These are phyloP conservation scores for Dactylonectria macrodidyma DNA, from an alignment of 2,329 filamentous ascomycete species.

Conservation along the genomic window DNA sequence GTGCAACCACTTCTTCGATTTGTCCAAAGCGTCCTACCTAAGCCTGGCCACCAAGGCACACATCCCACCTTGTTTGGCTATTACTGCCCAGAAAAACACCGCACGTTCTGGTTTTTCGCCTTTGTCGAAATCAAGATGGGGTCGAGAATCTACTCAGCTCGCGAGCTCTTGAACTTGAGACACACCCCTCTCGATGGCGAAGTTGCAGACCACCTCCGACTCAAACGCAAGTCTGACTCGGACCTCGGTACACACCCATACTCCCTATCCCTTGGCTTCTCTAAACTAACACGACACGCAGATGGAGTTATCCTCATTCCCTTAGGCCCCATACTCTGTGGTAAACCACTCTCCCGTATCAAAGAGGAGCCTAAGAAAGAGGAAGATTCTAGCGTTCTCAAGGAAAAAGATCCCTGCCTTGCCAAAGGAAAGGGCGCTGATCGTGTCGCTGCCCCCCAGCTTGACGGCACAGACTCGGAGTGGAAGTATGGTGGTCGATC, in stretches of 20 bases:
- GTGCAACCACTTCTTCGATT: conserved; percentile 54
- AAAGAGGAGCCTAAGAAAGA: conserved; percentile 1
- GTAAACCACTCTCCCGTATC: conserved; percentile 49
- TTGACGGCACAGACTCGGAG: conserved; percentile 59
- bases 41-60: conserved; percentile 36
- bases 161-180: conserved; percentile 60
- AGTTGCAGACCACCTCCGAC: conserved; percentile 48
- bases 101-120: conserved; percentile 59
- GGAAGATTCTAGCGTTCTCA: conserved; percentile 23
- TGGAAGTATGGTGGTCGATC: conserved; percentile 63
- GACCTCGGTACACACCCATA: conserved; percentile 57
- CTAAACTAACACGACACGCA: conserved; percentile 35
- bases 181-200: conserved; percentile 45
- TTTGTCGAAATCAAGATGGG: conserved; percentile 59
- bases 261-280: background rate
- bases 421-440: conserved; percentile 9
- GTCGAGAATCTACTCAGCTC: conserved; percentile 58
- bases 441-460: conserved; percentile 47
- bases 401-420: conserved; percentile 10
- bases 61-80: conserved; percentile 59
- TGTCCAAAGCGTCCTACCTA: conserved; percentile 47
- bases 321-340: conserved; percentile 26
- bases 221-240: conserved; percentile 55
- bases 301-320: conserved; percentile 52
- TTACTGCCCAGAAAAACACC: conserved; percentile 52